Conservation (phyloP, 306 rosid genomes). For the Dryas octopetala region DNA sequence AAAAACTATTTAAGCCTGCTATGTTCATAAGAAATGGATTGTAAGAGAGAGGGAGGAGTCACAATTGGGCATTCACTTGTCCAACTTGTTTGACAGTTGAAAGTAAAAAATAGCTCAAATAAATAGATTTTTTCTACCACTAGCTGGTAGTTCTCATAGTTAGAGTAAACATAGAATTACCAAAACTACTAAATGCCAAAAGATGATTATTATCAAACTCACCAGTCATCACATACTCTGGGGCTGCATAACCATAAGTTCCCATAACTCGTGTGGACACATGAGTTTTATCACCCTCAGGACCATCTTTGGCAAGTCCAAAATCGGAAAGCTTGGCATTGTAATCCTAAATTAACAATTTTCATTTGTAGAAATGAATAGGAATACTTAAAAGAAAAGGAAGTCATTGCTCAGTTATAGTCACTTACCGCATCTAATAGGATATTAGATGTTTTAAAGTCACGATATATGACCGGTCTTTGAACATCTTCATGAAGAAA, state of each 20-base stretch:
- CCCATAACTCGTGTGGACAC: constrained; percentile 98
- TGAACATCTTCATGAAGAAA: constrained; percentile 92
- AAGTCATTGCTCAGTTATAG: constrained; percentile 16
- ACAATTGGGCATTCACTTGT: constrained; percentile 1
- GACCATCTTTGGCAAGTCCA: constrained; percentile 98
- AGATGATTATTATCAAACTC: constrained; percentile 36
- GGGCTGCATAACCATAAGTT: constrained; percentile 97
- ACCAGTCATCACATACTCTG: constrained; percentile 99
- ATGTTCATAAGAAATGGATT: neutral
- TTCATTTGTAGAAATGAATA: constrained; percentile 21
- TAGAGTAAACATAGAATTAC: constrained; percentile 2
- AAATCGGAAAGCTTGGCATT: constrained; percentile 94
- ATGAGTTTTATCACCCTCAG: constrained; percentile 92
- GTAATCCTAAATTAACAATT: constrained; percentile 60
- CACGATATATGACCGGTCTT: constrained; percentile 88
- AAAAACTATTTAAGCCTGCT: neutral
- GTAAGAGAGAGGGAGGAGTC: neutral
- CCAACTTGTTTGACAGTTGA: neutral
- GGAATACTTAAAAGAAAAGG: constrained; percentile 19
- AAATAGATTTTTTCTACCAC: neutral
- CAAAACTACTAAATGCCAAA: neutral
- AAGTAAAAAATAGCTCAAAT: neutral
- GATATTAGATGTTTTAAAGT: constrained; percentile 94
- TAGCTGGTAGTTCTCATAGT: neutral
- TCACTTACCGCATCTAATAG: constrained; percentile 82